These are phyloP conservation scores for Metschnikowia kunwiensis DNA, from an alignment of 805 yeast species.

Conservation along the genomic window DNA sequence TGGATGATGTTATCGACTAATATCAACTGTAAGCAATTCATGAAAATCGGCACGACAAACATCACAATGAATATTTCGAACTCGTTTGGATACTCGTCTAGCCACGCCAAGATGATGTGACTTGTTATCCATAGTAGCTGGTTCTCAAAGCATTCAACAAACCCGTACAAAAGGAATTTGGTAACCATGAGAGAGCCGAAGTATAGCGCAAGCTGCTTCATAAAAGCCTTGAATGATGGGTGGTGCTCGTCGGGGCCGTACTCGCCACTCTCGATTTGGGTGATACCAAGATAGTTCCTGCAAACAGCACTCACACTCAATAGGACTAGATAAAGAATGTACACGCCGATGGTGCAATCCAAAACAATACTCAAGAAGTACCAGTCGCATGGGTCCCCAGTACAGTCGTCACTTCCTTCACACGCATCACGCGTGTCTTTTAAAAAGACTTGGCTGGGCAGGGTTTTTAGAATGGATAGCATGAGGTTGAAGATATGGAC, in stretches of 20 bases:
- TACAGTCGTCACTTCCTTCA: conserved; percentile 15
- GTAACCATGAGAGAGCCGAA: conserved; percentile 60
- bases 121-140: conserved; percentile 52
- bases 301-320: conserved; percentile 42
- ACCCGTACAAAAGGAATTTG: conserved; percentile 60
- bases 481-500: conserved; percentile 76
- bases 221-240: conserved; percentile 49
- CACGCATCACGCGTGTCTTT: conserved; percentile 23
- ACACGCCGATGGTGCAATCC: conserved; percentile 94
- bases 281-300: conserved; percentile 39
- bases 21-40: conserved; percentile 72
- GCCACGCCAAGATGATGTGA: conserved; percentile 76
- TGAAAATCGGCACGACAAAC: conserved; percentile 71
- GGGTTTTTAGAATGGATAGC: conserved; percentile 58
- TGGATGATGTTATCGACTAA: conserved; percentile 74
- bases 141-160: conserved; percentile 63
- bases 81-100: conserved; percentile 69
- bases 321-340: conserved; percentile 60
- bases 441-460: conserved; percentile 12
- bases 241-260: conserved; percentile 64
- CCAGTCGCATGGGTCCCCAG: conserved; percentile 83
- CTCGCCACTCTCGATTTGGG: conserved; percentile 51
- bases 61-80: conserved; percentile 84
- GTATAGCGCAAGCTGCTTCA: conserved; percentile 71
- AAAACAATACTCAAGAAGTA: conserved; percentile 83